These are phyloP conservation scores for Steccherinum ochraceum DNA, from an alignment of 768 basidiomycete genomes.

Conservation along the genomic window DNA sequence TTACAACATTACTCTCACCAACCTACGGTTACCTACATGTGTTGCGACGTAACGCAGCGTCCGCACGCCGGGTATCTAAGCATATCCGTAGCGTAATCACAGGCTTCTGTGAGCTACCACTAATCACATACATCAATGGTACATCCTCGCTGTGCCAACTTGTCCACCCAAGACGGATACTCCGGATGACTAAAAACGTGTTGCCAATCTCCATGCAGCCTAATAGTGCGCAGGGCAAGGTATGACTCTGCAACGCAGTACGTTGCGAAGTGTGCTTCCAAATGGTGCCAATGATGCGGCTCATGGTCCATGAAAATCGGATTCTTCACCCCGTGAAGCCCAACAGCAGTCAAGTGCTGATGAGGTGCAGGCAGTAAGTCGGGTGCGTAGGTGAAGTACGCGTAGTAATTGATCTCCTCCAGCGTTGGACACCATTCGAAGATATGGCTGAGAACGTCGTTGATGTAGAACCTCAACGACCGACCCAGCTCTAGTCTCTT, in stretches of 20 bases:
- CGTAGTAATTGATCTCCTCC: slow-evolving; percentile 46
- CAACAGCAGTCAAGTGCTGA: slow-evolving; percentile 36
- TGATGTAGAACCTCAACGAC: slow-evolving; percentile 46
- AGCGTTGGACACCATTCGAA: slow-evolving; percentile 41
- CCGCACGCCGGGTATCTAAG: not conserved
- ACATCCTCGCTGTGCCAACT: not conserved
- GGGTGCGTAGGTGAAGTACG: slow-evolving; percentile 18
- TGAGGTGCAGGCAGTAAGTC: slow-evolving; percentile 4
- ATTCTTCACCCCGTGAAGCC: slow-evolving; percentile 47
- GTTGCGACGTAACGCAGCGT: too few relatives aligned
- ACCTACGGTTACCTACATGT: too few relatives aligned
- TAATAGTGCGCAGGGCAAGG: slow-evolving; percentile 38
- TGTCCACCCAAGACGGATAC: not conserved
- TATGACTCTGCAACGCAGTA: slow-evolving; percentile 35
- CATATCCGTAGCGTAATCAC: not conserved
- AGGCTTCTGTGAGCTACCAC: not conserved
- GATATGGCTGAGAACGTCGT: slow-evolving; percentile 41
- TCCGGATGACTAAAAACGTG: not conserved
- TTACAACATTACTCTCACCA: too few relatives aligned
- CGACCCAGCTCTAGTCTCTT: slow-evolving; percentile 52
- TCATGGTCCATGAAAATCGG: slow-evolving; percentile 30
- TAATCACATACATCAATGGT: not conserved
- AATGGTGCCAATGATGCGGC: slow-evolving; percentile 30
- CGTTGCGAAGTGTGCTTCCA: slow-evolving; percentile 35
- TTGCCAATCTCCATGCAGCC: slow-evolving; percentile 52